Conservation (phyloP, 371 early-diverging fungal genomes). For the Mucor indicus region DNA sequence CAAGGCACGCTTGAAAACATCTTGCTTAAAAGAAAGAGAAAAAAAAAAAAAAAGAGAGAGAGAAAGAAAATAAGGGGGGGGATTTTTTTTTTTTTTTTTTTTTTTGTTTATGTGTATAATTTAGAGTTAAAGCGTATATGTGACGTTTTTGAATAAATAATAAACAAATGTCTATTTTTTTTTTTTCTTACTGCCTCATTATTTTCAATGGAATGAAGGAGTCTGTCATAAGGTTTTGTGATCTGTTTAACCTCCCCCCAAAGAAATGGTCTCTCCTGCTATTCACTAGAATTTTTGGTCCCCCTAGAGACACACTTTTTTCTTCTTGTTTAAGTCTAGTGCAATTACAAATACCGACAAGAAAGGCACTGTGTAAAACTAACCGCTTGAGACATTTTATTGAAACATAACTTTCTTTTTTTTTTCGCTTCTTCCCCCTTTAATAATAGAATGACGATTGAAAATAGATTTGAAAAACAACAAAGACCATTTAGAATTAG, state of each 20-base stretch:
- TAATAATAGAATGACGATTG: neutral
- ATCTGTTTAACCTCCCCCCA: neutral
- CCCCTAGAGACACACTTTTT: no score
- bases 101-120: neutral
- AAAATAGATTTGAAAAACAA: neutral
- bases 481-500: conserved; percentile 30
- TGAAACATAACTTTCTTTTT: neutral
- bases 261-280: no score
- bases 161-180: no score
- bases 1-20: neutral
- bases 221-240: neutral
- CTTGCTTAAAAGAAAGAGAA: neutral
- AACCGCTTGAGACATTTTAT: no score
- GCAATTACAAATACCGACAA: no score
- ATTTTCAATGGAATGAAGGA: neutral
- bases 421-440: conserved; percentile 2
- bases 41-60: neutral
- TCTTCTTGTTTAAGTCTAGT: no score
- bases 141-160: no score
- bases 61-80: neutral
- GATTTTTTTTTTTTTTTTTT: neutral
- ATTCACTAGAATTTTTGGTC: no score
- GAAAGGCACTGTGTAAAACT: no score
- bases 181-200: neutral
- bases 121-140: no score